Percentiles rank a stretch among this genome's conserved stretches.
Conservation (phyloP, 257 asterid species). For the Striga asiatica region DNA sequence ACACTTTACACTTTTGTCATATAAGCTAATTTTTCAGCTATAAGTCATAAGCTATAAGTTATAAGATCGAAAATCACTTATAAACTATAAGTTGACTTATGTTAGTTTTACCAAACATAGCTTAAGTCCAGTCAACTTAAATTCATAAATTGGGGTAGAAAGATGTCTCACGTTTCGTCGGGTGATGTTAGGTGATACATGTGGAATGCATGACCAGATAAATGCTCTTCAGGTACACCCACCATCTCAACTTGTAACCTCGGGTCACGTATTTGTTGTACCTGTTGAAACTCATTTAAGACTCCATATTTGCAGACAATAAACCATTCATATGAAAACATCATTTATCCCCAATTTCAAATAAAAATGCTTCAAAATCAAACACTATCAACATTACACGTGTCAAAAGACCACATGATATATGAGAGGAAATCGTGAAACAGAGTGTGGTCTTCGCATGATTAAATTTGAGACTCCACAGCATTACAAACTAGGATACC, state of each 20-base stretch:
- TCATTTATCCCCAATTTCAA: neutral
- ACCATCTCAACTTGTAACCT: conserved; percentile 68
- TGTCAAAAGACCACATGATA: neutral
- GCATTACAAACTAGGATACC: conserved; percentile 4
- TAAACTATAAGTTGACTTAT: too few species aligned
- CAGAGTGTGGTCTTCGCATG: neutral
- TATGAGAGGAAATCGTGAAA: neutral
- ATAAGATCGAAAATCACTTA: too few species aligned
- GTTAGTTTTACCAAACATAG: too few species aligned
- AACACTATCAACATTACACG: neutral
- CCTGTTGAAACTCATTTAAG: conserved; percentile 29
- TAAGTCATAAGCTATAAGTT: too few species aligned
- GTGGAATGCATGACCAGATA: conserved; percentile 92
- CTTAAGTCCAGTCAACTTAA: too few species aligned
- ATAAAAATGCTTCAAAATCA: neutral
- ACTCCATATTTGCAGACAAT: too few species aligned
- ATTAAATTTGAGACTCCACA: neutral
- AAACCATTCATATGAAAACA: neutral
- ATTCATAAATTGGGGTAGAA: neutral
- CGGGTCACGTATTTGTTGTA: conserved; percentile 68
- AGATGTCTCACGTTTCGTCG: conserved; percentile 57
- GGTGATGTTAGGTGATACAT: conserved; percentile 82
- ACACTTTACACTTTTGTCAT: too few species aligned
- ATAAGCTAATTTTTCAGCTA: too few species aligned
- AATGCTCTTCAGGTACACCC: conserved; percentile 88